Base-by-base conservation (phyloP, 371 early-diverging fungal species). In the Haplosporangium sp. region DNA sequence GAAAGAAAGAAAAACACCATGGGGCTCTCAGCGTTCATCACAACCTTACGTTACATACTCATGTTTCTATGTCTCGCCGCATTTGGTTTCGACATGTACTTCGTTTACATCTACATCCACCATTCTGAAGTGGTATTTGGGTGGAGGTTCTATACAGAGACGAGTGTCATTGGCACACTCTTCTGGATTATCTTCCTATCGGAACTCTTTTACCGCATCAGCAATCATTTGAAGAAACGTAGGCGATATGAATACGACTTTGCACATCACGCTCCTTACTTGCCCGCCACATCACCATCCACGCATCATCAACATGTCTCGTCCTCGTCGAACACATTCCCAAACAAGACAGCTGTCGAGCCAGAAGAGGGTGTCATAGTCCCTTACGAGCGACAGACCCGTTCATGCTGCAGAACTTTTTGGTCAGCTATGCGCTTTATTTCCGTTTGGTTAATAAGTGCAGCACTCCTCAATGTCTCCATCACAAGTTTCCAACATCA, bases 31-130 rank as follows among this genome's bases (percentile, higher is more conserved):
- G 47, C 34, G 38, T 70, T 62, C 48, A 65, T 37, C 52, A 58
- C 74, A 1, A 17, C 58, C n/a, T 4, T 64, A 15, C 66, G 78
- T 11, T 63, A 63, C 56, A 17, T 66, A 15, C 5, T 65, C n/a
- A 15, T 66, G 19, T 8, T 73, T 34, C 0, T 47, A 19, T 52
- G 55, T 11, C 44, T 34, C 4, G 67, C 40, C 27, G 38, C 63
- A 38, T 70, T 78, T 20, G 65, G 67, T 7, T n/a, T 74, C 27
- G 61, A 73, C 64, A 67, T 70, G 55, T 78, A 61, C 52, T 66
- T 78, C 11, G 45, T 78, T 47, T 38, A 63, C 13, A 13, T 78
- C 42, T 64, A 60, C 35, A 20, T 19, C 34, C 35, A 58, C 38
- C 17, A 73, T 35, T 20, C n/a, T 5, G 19, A 56, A 27, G 60